Conservation (phyloP, 2,329 filamentous ascomycete species). For the Anisogramma anomala region DNA sequence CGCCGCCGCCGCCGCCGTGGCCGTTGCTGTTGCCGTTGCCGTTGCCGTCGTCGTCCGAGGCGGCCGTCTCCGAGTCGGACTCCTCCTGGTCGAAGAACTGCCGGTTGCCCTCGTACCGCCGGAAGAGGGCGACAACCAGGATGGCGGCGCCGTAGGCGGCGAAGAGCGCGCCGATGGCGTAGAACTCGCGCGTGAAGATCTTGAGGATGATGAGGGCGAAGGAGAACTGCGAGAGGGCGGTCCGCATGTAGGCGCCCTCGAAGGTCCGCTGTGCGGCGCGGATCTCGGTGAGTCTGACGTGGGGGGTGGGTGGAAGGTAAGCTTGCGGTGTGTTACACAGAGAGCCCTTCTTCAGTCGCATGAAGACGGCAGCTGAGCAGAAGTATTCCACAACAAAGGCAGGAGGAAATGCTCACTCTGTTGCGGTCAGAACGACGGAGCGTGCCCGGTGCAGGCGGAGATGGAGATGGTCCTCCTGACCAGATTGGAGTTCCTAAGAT, state of each 20-base stretch:
- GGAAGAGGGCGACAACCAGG: conserved; percentile 69
- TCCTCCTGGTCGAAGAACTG: conserved; percentile 70
- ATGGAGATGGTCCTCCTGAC: conserved; percentile 63
- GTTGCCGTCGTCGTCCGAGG: conserved; percentile 17
- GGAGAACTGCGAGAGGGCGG: conserved; percentile 85
- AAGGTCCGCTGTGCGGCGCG: conserved; percentile 93
- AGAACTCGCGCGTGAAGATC: conserved; percentile 95
- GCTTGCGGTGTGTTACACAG: not conserved
- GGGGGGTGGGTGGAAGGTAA: conserved; percentile 5
- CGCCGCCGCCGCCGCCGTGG: conserved; percentile 1
- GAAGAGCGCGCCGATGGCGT: conserved; percentile 90
- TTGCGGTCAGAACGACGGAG: conserved; percentile 66
- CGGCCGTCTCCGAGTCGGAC: conserved; percentile 20
- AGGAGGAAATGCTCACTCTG: conserved; percentile 48
- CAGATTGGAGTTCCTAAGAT: conserved; percentile 22
- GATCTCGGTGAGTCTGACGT: conserved; percentile 69
- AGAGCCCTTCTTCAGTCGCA: not conserved
- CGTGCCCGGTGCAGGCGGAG: conserved; percentile 74
- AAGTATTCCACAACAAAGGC: too few species aligned
- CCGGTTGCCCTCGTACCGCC: conserved; percentile 80
- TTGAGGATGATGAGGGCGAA: conserved; percentile 91
- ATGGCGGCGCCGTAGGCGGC: conserved; percentile 83
- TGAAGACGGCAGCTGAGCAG: too few species aligned
- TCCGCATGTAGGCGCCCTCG: conserved; percentile 92
- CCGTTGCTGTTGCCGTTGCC: not conserved